A percentile compares a stretch with the other conserved stretches of the same genome.
These are phyloP conservation scores for Schizophyllum commune DNA, from an alignment of 1,284 basidiomycete species.

Conservation along the genomic window DNA sequence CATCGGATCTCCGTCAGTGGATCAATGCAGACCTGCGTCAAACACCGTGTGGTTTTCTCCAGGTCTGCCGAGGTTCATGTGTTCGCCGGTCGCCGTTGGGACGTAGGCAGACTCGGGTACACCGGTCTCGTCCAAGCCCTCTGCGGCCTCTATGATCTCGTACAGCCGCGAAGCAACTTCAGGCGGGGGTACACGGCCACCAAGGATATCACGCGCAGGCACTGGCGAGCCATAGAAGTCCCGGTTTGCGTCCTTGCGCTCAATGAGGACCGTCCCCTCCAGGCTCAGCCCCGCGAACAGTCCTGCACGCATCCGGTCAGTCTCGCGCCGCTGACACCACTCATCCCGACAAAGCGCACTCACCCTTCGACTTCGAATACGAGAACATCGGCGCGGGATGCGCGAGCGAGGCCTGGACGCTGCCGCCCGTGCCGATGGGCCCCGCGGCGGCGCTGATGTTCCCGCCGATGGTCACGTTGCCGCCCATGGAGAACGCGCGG, in stretches of 20 bases:
- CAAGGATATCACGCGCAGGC: slow-evolving; percentile 84
- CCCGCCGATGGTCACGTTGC: slow-evolving; percentile 94
- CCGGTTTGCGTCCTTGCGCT: slow-evolving; percentile 89
- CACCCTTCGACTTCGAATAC: slow-evolving; percentile 92
- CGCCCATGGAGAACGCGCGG: slow-evolving; percentile 88
- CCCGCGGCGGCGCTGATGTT: slow-evolving; percentile 82
- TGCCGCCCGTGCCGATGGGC: slow-evolving; percentile 93
- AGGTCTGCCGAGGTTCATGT: slow-evolving; percentile 38
- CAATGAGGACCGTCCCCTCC: slow-evolving; percentile 92
- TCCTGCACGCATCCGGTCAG: slow-evolving; percentile 37
- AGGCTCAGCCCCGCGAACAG: slow-evolving; percentile 93
- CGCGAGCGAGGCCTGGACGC: slow-evolving; percentile 79
- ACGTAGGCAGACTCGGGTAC: slow-evolving; percentile 79
- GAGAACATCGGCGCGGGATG: slow-evolving; percentile 97
- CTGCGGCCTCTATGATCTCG: slow-evolving; percentile 89
- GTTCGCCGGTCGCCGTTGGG: slow-evolving; percentile 57
- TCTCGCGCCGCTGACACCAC: too few species aligned
- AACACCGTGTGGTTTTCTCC: slow-evolving; percentile 52
- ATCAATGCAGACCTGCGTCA: slow-evolving; percentile 48
- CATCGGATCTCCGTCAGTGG: too few species aligned
- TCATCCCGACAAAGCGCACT: slow-evolving; percentile 13
- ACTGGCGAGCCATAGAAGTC: slow-evolving; percentile 95
- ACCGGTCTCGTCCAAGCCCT: slow-evolving; percentile 72
- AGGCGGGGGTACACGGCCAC: slow-evolving; percentile 90
- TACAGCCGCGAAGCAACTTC: slow-evolving; percentile 92